Evolutionary conservation across 352 stramenopile genomes (phyloP).

Genomic region (Pythium utonaiense): DNA sequence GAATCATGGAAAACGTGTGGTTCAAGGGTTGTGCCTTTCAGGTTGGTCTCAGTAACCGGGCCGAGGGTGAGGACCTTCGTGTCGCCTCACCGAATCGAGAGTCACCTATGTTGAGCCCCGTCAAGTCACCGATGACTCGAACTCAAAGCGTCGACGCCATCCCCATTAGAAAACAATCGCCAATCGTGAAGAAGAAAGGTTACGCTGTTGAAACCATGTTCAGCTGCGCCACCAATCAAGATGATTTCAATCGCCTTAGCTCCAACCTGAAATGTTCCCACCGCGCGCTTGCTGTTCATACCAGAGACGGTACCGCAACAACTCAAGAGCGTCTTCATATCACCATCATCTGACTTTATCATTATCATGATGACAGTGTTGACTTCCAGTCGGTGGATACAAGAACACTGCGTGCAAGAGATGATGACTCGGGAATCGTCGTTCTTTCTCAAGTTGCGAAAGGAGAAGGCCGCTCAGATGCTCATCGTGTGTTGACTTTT

Average conservation of each 20-base stretch:
- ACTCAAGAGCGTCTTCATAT: too few relatives aligned
- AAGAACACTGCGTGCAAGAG: constrained; percentile 48
- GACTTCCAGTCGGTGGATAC: constrained; percentile 35
- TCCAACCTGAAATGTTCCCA: neutral
- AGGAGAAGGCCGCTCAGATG: constrained; percentile 38
- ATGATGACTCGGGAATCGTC: constrained; percentile 18
- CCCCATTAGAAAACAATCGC: neutral
- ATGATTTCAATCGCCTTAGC: neutral
- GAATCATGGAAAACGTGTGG: constrained; percentile 26
- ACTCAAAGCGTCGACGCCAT: neutral
- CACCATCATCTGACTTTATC: neutral
- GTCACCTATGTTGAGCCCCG: neutral
- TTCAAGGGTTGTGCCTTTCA: constrained; percentile 19
- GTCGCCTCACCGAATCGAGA: neutral
- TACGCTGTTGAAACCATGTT: neutral
- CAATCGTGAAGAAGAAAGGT: neutral
- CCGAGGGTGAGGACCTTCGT: neutral
- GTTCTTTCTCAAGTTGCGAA: constrained; percentile 25
- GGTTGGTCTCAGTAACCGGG: neutral
- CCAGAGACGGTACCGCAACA: neutral
- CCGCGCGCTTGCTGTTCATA: neutral
- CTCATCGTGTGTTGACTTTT: constrained; percentile 25
- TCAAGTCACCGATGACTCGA: neutral
- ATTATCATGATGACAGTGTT: constrained; percentile 4
- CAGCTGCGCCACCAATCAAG: neutral